Base-by-base conservation (phyloP, 768 basidiomycete genomes). In the Nevesoporus exiguus region DNA sequence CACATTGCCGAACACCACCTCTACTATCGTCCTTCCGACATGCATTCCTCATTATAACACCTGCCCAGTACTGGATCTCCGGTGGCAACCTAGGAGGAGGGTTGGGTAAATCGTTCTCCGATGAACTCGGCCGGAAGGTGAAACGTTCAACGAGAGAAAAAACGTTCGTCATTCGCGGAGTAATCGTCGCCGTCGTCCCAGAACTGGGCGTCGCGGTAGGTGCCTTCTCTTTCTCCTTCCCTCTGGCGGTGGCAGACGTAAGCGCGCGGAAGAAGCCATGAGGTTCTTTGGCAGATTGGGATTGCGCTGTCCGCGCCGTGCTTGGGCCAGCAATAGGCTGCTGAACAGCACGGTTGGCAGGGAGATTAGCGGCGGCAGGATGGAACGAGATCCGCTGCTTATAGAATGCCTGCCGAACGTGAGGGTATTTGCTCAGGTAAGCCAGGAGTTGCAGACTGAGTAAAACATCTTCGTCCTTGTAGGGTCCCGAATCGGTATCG, bases 41-140 rank as follows among this genome's bases (percentile, higher is more conserved):
- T 13, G 97, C 97, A 69, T 99, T 99, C 49, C 97, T 81, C 97
- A 98, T 99, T 65, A 98, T 97, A n/a, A 98, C 96, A 3, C 94
- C 93, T 0, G 96, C 97, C 97, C 97, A 98, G 64, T 98, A 97
- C 71, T 97, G 93, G 22, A 99, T 96, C 69, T 98, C 96, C 10
- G 80, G 76, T 0, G 94, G 93, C 7, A 94, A 73, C 45, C 83
- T 78, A 3, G 88, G 86, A 5, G 82, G 85, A 0, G 85, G 82
- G 50, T 83, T 83, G 6, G 81, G 82, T 49, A 86, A 74, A 57
- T 86, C 84, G 19, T 80, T 81, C 65, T 95, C 93, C 1, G 84
- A 81, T 10, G 90, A 84, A 49, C 89, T 90, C 0, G 95, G 93
- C 49, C 93, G 84, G 77, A 93, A 97, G 0, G 96, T 99, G 74